Percentiles rank a stretch among this genome's conserved stretches.
These are phyloP conservation scores for Solanum megistacrolobum DNA, from an alignment of 257 asterid species.

Conservation along the genomic window DNA sequence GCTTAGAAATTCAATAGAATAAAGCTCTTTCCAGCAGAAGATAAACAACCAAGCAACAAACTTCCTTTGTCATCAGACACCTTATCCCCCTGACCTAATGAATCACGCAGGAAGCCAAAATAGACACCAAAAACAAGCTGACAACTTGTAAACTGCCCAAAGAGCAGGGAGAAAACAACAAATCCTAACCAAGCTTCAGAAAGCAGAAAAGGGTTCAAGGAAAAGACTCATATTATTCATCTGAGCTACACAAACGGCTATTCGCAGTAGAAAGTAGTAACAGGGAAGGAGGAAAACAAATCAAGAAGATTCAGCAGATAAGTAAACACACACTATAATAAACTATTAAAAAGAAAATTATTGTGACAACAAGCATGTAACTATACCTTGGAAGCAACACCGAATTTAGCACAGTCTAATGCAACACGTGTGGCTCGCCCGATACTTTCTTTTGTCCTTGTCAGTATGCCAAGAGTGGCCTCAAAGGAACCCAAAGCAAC, in stretches of 20 bases:
- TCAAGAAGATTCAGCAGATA: neutral
- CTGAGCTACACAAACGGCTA: neutral
- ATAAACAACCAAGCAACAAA: neutral
- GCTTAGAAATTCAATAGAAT: neutral
- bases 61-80: neutral
- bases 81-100: neutral
- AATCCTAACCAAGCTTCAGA: neutral
- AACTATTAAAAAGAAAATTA: neutral
- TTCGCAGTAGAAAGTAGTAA: neutral
- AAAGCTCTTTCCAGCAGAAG: neutral
- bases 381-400: slow-evolving; percentile 78
- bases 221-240: neutral
- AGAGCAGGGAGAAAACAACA: neutral
- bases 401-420: slow-evolving; percentile 76
- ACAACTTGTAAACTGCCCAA: neutral
- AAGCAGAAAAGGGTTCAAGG: neutral
- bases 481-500: slow-evolving; percentile 58
- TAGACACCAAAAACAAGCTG: neutral
- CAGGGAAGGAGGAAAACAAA: neutral
- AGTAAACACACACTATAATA: neutral
- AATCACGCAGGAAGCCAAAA: neutral
- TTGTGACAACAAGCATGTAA: neutral
- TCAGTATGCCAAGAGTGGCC: slow-evolving; percentile 51
- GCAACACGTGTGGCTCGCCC: slow-evolving; percentile 78
- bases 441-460: slow-evolving; percentile 83